These are phyloP conservation scores for Zarea fungicola DNA, from an alignment of 2,329 filamentous ascomycete species.

Conservation along the genomic window DNA sequence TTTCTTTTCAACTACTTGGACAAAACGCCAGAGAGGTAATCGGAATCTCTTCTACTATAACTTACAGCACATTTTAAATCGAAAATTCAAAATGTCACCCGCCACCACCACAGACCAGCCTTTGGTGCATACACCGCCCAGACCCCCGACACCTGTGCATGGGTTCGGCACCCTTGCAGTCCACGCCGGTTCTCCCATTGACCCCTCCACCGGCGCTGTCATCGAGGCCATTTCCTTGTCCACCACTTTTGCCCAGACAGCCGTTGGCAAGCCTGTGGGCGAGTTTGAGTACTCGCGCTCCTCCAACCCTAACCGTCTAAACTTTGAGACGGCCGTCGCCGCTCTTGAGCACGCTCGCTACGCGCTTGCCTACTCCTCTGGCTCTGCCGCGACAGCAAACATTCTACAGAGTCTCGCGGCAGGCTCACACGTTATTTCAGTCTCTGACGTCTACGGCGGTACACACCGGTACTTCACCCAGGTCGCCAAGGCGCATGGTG, in stretches of 20 bases:
- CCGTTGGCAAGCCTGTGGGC: conserved; percentile 82
- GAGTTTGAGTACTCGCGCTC: conserved; percentile 90
- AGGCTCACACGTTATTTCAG: conserved; percentile 90
- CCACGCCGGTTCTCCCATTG: conserved; percentile 86
- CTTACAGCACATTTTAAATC: background rate
- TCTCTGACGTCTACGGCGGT: conserved; percentile 96
- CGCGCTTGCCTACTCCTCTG: conserved; percentile 90
- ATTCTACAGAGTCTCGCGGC: conserved; percentile 89
- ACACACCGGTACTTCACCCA: conserved; percentile 99
- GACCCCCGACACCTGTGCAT: conserved; percentile 66
- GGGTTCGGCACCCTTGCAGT: conserved; percentile 91
- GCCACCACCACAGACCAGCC: conserved; percentile 33
- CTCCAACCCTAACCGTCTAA: conserved; percentile 89
- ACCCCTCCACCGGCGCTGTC: conserved; percentile 87
- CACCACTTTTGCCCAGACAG: conserved; percentile 90
- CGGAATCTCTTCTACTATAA: background rate
- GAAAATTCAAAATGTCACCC: conserved; percentile 23
- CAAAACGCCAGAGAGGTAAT: background rate
- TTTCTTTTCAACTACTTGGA: conserved; percentile 2
- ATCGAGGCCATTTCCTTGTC: conserved; percentile 95
- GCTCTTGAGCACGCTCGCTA: conserved; percentile 89
- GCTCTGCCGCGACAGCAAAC: conserved; percentile 86
- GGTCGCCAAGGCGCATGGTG: conserved; percentile 89
- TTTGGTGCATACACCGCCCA: conserved; percentile 65
- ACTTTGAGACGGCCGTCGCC: conserved; percentile 89